phyloP scores from a whole-genome alignment of 73 alveolate genomes.

The Tetrahymena thermophila region DNA sequence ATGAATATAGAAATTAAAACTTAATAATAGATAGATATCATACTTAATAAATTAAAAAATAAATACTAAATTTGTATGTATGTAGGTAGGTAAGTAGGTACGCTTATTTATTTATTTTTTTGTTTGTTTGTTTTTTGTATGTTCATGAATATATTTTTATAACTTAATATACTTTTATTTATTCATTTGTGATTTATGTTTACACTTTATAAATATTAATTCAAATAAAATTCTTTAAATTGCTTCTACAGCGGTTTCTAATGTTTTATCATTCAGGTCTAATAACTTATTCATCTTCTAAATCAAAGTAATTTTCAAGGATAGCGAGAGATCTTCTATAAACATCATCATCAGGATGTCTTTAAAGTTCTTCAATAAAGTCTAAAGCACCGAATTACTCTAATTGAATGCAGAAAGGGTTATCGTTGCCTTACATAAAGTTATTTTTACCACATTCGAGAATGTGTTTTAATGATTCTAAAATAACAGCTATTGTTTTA shows the following conservation, averaged over 20 bases:
- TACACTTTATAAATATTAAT: neutral
- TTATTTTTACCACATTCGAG: conserved; percentile 60
- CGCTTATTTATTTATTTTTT: too few relatives aligned
- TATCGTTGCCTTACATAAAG: conserved; percentile 26
- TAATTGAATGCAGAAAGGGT: conserved; percentile 55
- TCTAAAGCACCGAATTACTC: conserved; percentile 73
- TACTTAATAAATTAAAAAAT: neutral
- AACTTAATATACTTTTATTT: neutral
- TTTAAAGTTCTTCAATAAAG: conserved; percentile 74
- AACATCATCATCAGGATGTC: conserved; percentile 74
- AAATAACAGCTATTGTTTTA: conserved; percentile 69
- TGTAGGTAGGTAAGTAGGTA: too few relatives aligned
- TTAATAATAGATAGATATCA: neutral
- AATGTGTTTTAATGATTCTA: conserved; percentile 78
- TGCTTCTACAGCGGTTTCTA: neutral
- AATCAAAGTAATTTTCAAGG: conserved; percentile 74
- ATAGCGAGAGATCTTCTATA: conserved; percentile 74
- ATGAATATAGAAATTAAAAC: neutral
- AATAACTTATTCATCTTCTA: conserved; percentile 48
- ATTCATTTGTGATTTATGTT: neutral
- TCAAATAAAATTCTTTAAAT: neutral
- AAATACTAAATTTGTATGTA: neutral
- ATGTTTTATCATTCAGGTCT: neutral
- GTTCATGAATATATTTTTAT: neutral
- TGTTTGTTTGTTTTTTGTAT: too few relatives aligned